phyloP scores from a whole-genome alignment of 2,329 filamentous ascomycete genomes.

The Pestalotiopsis sp. region DNA sequence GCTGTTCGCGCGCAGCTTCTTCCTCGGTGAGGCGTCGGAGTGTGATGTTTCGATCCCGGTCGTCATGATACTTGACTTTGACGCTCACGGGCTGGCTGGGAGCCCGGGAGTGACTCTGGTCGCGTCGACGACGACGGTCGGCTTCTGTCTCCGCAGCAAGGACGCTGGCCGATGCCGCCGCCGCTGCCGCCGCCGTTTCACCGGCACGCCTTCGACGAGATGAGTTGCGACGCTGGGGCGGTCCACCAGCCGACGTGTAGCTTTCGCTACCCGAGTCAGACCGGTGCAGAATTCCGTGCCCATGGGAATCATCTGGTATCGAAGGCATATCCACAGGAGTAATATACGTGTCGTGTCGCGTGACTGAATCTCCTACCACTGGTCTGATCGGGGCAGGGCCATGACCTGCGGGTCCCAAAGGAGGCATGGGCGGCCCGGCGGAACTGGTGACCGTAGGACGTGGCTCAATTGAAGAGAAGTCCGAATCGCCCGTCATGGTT shows the following conservation, averaged over 20 bases:
- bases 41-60: slow-evolving; percentile 63
- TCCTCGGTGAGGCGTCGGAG: slow-evolving; percentile 63
- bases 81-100: slow-evolving; percentile 55
- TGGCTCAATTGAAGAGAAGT: slow-evolving; percentile 41
- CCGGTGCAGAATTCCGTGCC: slow-evolving; percentile 41
- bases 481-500: slow-evolving; percentile 30
- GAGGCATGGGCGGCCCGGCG: slow-evolving; percentile 40
- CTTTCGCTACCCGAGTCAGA: slow-evolving; percentile 46
- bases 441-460: slow-evolving; percentile 35
- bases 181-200: slow-evolving; percentile 49
- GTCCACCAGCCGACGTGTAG: slow-evolving; percentile 42
- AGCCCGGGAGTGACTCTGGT: slow-evolving; percentile 41
- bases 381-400: slow-evolving; percentile 9
- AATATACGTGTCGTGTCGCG: slow-evolving; percentile 24
- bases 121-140: slow-evolving; percentile 30
- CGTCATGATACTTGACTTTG: slow-evolving; percentile 62
- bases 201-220: slow-evolving; percentile 49
- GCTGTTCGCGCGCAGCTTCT: slow-evolving; percentile 49
- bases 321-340: slow-evolving; percentile 51
- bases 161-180: slow-evolving; percentile 48
- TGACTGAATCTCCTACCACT: background rate
- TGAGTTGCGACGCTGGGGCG: slow-evolving; percentile 44
- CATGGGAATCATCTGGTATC: slow-evolving; percentile 54
- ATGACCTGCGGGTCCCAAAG: slow-evolving; percentile 29
- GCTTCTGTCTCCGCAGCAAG: slow-evolving; percentile 52